Percentiles rank a stretch among this genome's conserved stretches.
Conservation (phyloP, 768 basidiomycete species). For the Suillus subluteus region DNA sequence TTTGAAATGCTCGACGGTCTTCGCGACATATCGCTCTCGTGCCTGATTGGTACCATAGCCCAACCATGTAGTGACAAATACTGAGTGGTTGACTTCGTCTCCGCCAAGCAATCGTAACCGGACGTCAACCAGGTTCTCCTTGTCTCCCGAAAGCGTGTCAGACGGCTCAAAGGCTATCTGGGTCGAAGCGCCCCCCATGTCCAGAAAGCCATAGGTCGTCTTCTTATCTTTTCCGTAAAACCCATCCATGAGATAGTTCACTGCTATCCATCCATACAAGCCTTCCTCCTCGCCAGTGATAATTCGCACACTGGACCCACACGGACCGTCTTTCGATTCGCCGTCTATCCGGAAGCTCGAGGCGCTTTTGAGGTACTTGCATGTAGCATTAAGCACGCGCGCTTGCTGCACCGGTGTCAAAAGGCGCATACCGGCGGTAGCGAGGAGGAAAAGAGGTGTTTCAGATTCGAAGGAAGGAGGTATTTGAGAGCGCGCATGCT, state of each 20-base stretch:
- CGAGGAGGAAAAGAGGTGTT: conserved; percentile 92
- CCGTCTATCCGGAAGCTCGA: conserved; percentile 80
- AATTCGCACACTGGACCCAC: conserved; percentile 90
- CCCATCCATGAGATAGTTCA: conserved; percentile 98
- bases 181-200: conserved; percentile 99
- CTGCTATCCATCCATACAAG: conserved; percentile 97
- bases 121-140: conserved; percentile 72
- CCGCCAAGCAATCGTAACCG: conserved; percentile 81
- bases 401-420: conserved; percentile 70
- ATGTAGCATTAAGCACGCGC: conserved; percentile 74
- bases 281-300: conserved; percentile 99
- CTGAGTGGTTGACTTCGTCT: conserved; percentile 84
- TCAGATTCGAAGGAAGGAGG: conserved; percentile 83
- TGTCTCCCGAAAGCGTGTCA: conserved; percentile 52
- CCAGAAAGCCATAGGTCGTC: conserved; percentile 95
- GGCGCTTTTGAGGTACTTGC: conserved; percentile 71
- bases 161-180: conserved; percentile 98
- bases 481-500: conserved; percentile 79
- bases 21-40: conserved; percentile 87
- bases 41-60: conserved; percentile 98
- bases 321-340: conserved; percentile 72
- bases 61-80: conserved; percentile 98
- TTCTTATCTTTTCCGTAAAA: conserved; percentile 63
- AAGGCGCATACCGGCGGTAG: conserved; percentile 97
- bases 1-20: conserved; percentile 51